phyloP scores from a whole-genome alignment of 2,329 filamentous ascomycete species.

The Fonsecaea multimorphosa region DNA sequence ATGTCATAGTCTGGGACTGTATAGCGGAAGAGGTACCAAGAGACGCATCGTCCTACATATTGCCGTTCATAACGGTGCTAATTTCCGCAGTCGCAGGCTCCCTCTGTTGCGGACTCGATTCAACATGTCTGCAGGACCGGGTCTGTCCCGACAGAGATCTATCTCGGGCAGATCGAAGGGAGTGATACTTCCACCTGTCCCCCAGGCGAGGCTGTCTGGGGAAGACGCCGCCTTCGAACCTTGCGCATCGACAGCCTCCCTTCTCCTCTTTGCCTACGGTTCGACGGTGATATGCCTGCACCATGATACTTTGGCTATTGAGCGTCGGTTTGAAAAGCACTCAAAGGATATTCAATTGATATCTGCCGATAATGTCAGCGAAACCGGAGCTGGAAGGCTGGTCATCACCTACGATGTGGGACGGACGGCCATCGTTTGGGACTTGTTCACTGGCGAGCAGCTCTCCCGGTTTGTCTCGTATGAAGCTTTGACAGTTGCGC shows the following conservation, averaged over 20 bases:
- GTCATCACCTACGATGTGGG: constrained; percentile 93
- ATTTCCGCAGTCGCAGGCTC: constrained; percentile 27
- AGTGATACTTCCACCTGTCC: constrained; percentile 26
- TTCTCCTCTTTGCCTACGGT: constrained; percentile 87
- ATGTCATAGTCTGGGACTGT: constrained; percentile 27
- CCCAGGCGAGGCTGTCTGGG: constrained; percentile 28
- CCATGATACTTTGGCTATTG: constrained; percentile 89
- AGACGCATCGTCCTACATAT: constrained; percentile 9
- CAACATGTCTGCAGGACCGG: constrained; percentile 32
- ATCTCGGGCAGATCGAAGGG: constrained; percentile 36
- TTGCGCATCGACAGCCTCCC: constrained; percentile 86
- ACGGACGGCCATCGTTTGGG: constrained; percentile 95
- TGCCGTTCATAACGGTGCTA: constrained; percentile 24
- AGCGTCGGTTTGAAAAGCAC: constrained; percentile 83
- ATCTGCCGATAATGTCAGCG: constrained; percentile 88
- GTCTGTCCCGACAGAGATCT: constrained; percentile 37
- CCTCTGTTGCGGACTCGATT: constrained; percentile 9
- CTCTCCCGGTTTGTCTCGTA: constrained; percentile 92
- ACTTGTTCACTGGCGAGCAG: constrained; percentile 88
- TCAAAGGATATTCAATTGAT: constrained; percentile 82
- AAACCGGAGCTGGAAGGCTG: constrained; percentile 79
- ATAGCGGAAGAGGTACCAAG: constrained; percentile 30
- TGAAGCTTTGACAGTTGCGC: constrained; percentile 79
- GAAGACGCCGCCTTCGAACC: constrained; percentile 72
- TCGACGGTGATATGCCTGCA: constrained; percentile 83